A percentile compares a stretch with the other conserved stretches of the same genome.
These are phyloP conservation scores for Cryphonectria parasitica DNA, from an alignment of 2,329 filamentous ascomycete species.

Conservation along the genomic window DNA sequence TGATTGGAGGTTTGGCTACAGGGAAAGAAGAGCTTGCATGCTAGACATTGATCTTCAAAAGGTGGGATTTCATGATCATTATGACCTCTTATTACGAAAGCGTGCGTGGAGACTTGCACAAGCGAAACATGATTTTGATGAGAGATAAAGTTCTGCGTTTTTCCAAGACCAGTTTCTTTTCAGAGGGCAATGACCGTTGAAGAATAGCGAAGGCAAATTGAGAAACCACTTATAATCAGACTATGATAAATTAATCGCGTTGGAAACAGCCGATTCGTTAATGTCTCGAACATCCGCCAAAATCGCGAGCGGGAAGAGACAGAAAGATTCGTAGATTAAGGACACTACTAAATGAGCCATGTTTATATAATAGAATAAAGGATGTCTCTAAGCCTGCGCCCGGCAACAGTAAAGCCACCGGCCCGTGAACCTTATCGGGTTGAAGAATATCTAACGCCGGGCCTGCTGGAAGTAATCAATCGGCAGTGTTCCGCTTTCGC, in stretches of 20 bases:
- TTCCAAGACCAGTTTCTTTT: too few species aligned
- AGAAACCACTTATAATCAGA: too few species aligned
- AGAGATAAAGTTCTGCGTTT: not conserved
- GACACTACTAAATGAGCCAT: not conserved
- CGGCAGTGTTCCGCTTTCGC: not conserved
- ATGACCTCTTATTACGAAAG: not conserved
- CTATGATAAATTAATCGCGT: too few species aligned
- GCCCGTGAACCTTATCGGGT: conserved; percentile 3
- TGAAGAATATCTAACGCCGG: not conserved
- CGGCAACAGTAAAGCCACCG: not conserved
- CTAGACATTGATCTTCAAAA: not conserved
- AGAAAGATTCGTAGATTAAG: not conserved
- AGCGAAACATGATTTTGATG: not conserved
- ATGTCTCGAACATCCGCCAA: too few species aligned
- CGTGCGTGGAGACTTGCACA: not conserved
- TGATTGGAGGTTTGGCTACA: not conserved
- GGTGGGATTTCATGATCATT: not conserved
- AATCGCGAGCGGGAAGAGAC: too few species aligned
- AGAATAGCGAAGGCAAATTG: too few species aligned
- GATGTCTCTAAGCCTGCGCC: not conserved
- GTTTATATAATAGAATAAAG: not conserved
- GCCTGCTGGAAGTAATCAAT: not conserved
- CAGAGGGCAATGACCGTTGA: too few species aligned
- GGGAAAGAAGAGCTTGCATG: not conserved
- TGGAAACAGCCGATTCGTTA: too few species aligned